These are phyloP conservation scores for Blastobotrys raffinosifermentans DNA, from an alignment of 1,139 yeast species.

Conservation along the genomic window DNA sequence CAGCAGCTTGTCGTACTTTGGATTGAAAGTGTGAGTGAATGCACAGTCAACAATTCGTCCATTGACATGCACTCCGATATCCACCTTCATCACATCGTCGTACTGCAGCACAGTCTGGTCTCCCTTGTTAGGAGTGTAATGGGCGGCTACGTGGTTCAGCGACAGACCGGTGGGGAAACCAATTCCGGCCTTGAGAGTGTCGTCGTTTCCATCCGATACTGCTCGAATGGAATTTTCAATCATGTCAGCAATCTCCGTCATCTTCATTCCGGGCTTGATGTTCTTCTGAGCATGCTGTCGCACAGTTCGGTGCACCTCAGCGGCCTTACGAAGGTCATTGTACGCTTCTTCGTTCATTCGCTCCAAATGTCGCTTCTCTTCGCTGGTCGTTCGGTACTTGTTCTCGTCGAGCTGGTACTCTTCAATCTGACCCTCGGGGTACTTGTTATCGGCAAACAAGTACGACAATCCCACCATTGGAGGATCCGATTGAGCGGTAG, in stretches of 20 bases:
- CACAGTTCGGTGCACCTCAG: conserved; percentile 91
- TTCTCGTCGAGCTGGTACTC: conserved; percentile 53
- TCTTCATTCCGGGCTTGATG: conserved; percentile 87
- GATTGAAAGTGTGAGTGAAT: conserved; percentile 84
- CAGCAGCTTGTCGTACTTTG: conserved; percentile 71
- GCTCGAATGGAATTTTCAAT: conserved; percentile 82
- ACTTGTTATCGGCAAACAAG: conserved; percentile 64
- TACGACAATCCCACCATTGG: conserved; percentile 52
- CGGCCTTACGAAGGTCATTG: conserved; percentile 92
- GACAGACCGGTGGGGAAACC: conserved; percentile 98
- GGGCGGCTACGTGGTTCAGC: conserved; percentile 92
- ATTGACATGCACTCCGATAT: conserved; percentile 93
- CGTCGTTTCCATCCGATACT: conserved; percentile 60
- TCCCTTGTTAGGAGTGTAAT: conserved; percentile 94
- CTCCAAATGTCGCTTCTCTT: conserved; percentile 76
- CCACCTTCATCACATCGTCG: conserved; percentile 95
- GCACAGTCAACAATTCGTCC: conserved; percentile 97
- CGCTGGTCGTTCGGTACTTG: conserved; percentile 72
- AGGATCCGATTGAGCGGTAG: conserved; percentile 38
- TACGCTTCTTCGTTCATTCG: conserved; percentile 58
- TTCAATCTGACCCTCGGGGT: conserved; percentile 70
- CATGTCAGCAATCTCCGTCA: conserved; percentile 82
- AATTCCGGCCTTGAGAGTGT: conserved; percentile 66
- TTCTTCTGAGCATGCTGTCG: conserved; percentile 70
- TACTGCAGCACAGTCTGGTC: conserved; percentile 73